Conservation (phyloP, 306 rosid genomes). For the Cicer chorassanicum region DNA sequence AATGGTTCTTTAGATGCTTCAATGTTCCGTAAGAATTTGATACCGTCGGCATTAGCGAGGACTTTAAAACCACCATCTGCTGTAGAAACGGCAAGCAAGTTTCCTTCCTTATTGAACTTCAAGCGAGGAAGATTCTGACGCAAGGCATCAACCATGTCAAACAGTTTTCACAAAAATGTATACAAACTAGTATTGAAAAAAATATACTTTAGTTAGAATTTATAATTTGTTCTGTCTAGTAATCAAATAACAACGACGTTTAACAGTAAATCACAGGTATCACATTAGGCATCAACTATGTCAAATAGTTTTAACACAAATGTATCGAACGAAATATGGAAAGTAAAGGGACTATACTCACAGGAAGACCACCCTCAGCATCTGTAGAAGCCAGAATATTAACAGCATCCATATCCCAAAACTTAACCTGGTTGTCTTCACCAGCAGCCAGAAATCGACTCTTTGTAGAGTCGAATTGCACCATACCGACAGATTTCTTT, state of each 20-base stretch:
- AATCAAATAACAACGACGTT: not conserved
- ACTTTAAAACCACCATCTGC: not conserved
- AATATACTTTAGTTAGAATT: not conserved
- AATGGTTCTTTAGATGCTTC: not conserved
- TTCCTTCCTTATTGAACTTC: conserved; percentile 4
- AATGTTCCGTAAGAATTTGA: not conserved
- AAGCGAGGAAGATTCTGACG: not conserved
- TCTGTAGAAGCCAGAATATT: conserved; percentile 58
- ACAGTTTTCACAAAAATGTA: not conserved
- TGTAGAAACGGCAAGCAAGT: conserved; percentile 16
- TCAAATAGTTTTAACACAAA: not conserved
- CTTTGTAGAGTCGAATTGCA: conserved; percentile 76
- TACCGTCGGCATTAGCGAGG: not conserved
- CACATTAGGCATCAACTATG: not conserved
- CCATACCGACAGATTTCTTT: conserved; percentile 61
- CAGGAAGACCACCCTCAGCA: conserved; percentile 80
- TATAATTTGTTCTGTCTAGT: not conserved
- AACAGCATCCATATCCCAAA: conserved; percentile 75
- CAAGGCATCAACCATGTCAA: conserved; percentile 7
- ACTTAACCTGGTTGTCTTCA: conserved; percentile 77
- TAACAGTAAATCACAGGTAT: not conserved
- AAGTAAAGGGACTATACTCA: conserved; percentile 46
- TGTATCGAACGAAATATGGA: not conserved
- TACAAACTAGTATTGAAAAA: not conserved
- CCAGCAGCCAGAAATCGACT: conserved; percentile 78